Evolutionary conservation across 352 stramenopile genomes (phyloP).

Genomic region (Phytophthora pisi): DNA sequence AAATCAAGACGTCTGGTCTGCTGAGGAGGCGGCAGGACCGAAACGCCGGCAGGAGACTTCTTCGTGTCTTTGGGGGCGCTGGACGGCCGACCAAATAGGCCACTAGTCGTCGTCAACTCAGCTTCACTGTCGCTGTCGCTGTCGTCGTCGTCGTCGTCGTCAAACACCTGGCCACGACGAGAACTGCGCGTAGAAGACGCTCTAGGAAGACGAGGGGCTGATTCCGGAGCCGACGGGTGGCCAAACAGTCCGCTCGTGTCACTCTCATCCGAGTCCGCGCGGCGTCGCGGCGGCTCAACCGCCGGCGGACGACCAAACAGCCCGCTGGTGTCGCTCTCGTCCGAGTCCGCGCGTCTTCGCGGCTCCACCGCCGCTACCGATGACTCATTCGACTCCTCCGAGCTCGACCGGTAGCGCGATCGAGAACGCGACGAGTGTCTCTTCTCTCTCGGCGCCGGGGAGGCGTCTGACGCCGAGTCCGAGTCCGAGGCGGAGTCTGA

Average conservation of each 20-base stretch:
- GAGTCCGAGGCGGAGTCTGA: constrained; percentile 48
- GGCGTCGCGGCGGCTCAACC: constrained; percentile 6
- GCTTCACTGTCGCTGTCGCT: constrained; percentile 48
- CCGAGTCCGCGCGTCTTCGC: constrained; percentile 36
- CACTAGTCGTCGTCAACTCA: constrained; percentile 36
- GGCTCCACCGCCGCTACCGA: constrained; percentile 29
- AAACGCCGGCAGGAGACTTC: constrained; percentile 13
- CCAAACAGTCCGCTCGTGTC: constrained; percentile 69
- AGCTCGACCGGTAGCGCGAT: constrained; percentile 36
- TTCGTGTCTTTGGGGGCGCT: constrained; percentile 29
- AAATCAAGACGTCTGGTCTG: constrained; percentile 41
- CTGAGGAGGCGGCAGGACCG: constrained; percentile 28
- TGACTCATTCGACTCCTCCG: constrained; percentile 48
- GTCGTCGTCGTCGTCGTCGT: constrained; percentile 50
- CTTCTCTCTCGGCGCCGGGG: constrained; percentile 21
- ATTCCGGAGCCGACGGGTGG: constrained; percentile 26
- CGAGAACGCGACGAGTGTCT: constrained; percentile 22
- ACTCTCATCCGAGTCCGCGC: constrained; percentile 55
- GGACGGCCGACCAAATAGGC: constrained; percentile 40
- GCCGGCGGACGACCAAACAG: constrained; percentile 51
- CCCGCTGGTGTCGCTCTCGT: constrained; percentile 67
- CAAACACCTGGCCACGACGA: constrained; percentile 41
- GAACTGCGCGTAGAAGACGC: constrained; percentile 19
- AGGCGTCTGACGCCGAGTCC: constrained; percentile 41
- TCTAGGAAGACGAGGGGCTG: constrained; percentile 22